Conservation (phyloP, 306 rosid species). For the Dryas octopetala region DNA sequence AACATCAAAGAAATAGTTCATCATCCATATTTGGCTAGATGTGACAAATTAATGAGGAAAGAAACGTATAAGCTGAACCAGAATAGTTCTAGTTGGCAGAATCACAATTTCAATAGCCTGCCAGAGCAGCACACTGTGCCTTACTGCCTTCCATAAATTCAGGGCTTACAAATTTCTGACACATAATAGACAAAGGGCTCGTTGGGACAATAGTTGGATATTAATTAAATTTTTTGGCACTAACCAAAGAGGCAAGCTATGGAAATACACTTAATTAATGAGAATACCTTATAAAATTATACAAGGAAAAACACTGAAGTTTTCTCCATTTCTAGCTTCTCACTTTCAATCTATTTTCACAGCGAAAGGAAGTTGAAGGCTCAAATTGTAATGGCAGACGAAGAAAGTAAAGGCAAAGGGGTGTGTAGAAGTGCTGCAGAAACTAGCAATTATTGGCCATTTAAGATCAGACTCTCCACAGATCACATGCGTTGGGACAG, state of each 20-base stretch:
- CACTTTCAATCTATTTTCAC: too few species aligned
- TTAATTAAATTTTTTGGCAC: background rate
- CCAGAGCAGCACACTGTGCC: conserved; percentile 10
- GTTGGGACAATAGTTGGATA: too few species aligned
- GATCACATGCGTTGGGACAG: conserved; percentile 42
- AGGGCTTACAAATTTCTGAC: background rate
- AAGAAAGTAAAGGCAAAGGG: background rate
- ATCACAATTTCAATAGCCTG: background rate
- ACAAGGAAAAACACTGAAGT: background rate
- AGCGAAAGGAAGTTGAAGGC: background rate
- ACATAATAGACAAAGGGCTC: background rate
- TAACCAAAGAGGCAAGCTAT: background rate
- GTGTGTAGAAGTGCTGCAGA: background rate
- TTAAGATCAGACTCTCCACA: conserved; percentile 39
- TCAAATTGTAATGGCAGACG: background rate
- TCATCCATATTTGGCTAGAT: background rate
- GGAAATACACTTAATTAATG: background rate
- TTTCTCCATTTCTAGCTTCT: too few species aligned
- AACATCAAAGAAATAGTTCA: background rate
- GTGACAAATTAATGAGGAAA: too few species aligned
- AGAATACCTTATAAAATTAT: background rate
- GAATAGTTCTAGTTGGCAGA: background rate
- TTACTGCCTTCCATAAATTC: background rate
- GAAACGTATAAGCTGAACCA: background rate
- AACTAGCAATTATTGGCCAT: conserved; percentile 37